phyloP scores from a whole-genome alignment of 2,329 filamentous ascomycete genomes.

The Simplicillium aogashimaense region DNA sequence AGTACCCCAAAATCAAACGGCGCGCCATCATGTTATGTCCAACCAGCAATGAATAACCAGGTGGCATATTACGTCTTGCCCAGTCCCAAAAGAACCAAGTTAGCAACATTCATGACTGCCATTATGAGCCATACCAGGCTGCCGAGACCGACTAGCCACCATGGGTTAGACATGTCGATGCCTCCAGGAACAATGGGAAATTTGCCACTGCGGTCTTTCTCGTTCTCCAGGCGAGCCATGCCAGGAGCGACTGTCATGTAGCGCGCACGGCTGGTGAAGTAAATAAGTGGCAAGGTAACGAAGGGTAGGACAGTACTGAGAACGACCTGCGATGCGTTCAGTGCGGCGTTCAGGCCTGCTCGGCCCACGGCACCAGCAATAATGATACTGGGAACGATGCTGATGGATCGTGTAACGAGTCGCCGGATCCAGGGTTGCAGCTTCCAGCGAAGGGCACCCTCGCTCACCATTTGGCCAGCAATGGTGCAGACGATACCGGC shows the following conservation, averaged over 20 bases:
- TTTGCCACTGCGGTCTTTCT: slow-evolving; percentile 13
- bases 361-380: slow-evolving; percentile 72
- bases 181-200: slow-evolving; percentile 8
- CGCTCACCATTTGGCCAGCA: slow-evolving; percentile 78
- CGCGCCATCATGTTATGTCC: background rate
- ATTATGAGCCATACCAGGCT: slow-evolving; percentile 64
- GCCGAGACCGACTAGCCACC: slow-evolving; percentile 46
- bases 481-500: slow-evolving; percentile 87
- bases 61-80: slow-evolving; percentile 8
- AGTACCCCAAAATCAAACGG: too few relatives aligned
- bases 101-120: slow-evolving; percentile 68
- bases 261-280: slow-evolving; percentile 68
- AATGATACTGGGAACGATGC: slow-evolving; percentile 72
- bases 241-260: slow-evolving; percentile 65
- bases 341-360: slow-evolving; percentile 57
- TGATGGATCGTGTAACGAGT: slow-evolving; percentile 67
- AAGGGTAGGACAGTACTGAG: slow-evolving; percentile 74
- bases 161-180: slow-evolving; percentile 62
- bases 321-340: slow-evolving; percentile 70
- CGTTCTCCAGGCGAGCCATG: slow-evolving; percentile 21
- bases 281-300: slow-evolving; percentile 72
- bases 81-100: slow-evolving; percentile 53
- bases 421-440: slow-evolving; percentile 70
- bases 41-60: background rate
- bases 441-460: slow-evolving; percentile 69